Conservation (phyloP, 129 eudicot genomes). For the Oenanthe sinensis region DNA sequence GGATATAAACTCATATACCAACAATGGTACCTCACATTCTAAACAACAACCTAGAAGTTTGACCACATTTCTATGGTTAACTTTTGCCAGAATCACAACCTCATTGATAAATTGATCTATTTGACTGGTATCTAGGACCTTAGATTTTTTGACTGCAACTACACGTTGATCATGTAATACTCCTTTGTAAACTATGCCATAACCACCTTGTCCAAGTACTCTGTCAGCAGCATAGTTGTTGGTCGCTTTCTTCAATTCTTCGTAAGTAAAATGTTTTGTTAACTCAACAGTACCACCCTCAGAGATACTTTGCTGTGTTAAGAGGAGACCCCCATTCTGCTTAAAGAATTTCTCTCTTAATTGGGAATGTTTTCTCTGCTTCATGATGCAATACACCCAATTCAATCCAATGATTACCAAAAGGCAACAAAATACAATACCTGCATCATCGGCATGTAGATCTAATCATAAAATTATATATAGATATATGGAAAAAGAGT, state of each 20-base stretch:
- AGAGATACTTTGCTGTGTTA: slow-evolving; percentile 30
- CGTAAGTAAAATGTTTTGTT: slow-evolving; percentile 26
- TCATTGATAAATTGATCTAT: slow-evolving; percentile 59
- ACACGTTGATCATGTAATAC: slow-evolving; percentile 25
- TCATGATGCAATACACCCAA: slow-evolving; percentile 24
- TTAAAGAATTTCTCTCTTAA: slow-evolving; percentile 31
- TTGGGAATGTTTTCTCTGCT: slow-evolving; percentile 26
- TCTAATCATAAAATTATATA: too few relatives aligned
- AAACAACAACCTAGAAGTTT: slow-evolving; percentile 49
- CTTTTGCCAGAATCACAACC: slow-evolving; percentile 35
- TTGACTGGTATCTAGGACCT: slow-evolving; percentile 25
- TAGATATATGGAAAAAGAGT: neutral
- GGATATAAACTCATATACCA: slow-evolving; percentile 42
- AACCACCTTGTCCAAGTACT: slow-evolving; percentile 43
- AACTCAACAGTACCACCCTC: slow-evolving; percentile 21
- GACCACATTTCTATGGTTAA: slow-evolving; percentile 46
- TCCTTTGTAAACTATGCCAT: slow-evolving; percentile 36
- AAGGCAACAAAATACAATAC: slow-evolving; percentile 29
- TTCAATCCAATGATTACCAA: slow-evolving; percentile 26
- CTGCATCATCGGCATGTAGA: neutral
- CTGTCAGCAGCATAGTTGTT: slow-evolving; percentile 30
- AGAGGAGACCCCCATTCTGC: slow-evolving; percentile 31
- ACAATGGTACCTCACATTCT: slow-evolving; percentile 39
- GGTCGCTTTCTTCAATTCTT: slow-evolving; percentile 42
- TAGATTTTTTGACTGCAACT: slow-evolving; percentile 47